Percentiles rank a stretch among this genome's conserved stretches.
These are phyloP conservation scores for Bipolaris victoriae DNA, from an alignment of 2,329 filamentous ascomycete species.

Conservation along the genomic window DNA sequence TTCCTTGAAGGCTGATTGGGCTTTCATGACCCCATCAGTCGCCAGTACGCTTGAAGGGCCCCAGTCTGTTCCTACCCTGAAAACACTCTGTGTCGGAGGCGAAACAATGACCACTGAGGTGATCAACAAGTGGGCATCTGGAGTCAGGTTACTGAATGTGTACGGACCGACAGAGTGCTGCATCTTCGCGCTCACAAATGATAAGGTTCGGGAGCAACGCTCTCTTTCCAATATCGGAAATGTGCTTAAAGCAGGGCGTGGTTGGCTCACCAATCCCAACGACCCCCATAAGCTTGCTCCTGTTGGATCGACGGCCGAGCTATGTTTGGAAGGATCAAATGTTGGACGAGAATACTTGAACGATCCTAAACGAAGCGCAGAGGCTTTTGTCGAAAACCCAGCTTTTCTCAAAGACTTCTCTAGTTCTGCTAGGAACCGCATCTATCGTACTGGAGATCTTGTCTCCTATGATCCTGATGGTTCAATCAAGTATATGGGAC, in stretches of 20 bases:
- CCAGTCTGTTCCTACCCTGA: slow-evolving; percentile 46
- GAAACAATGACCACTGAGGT: slow-evolving; percentile 37
- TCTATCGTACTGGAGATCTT: slow-evolving; percentile 46
- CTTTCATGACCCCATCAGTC: slow-evolving; percentile 43
- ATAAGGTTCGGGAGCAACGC: slow-evolving; percentile 26
- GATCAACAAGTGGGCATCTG: slow-evolving; percentile 34
- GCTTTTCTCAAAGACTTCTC: slow-evolving; percentile 30
- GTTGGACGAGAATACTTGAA: slow-evolving; percentile 44
- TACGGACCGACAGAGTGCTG: slow-evolving; percentile 42
- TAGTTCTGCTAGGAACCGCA: slow-evolving; percentile 13
- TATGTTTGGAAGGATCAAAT: slow-evolving; percentile 41
- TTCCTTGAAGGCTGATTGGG: slow-evolving; percentile 37
- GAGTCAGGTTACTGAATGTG: slow-evolving; percentile 36
- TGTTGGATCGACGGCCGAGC: slow-evolving; percentile 38
- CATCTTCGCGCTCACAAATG: slow-evolving; percentile 37
- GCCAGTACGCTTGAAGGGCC: slow-evolving; percentile 45
- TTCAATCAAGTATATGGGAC: slow-evolving; percentile 37
- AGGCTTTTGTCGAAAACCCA: slow-evolving; percentile 35
- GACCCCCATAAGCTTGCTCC: slow-evolving; percentile 40
- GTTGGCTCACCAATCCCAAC: slow-evolving; percentile 38
- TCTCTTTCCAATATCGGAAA: slow-evolving; percentile 36
- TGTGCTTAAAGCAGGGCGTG: slow-evolving; percentile 28
- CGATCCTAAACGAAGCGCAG: slow-evolving; percentile 31
- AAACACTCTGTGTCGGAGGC: slow-evolving; percentile 43
- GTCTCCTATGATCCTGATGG: slow-evolving; percentile 40